A percentile compares a stretch with the other conserved stretches of the same genome.
phyloP scores from a whole-genome alignment of 768 basidiomycete species.

The Lenzites betulinus region DNA sequence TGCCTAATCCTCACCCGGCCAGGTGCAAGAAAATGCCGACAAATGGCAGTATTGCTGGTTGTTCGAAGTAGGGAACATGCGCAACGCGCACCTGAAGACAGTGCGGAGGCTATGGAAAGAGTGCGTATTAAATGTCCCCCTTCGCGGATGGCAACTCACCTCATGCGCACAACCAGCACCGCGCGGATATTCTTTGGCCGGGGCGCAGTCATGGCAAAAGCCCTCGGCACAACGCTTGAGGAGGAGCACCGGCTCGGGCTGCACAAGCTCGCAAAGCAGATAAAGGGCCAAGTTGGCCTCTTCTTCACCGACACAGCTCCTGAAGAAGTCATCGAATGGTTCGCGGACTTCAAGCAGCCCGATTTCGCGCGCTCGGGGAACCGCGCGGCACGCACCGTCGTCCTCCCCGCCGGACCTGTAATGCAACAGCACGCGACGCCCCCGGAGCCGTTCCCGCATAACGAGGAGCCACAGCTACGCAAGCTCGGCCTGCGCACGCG shows the following conservation, averaged over 20 bases:
- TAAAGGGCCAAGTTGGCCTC: conserved; percentile 93
- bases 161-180: conserved; percentile 48
- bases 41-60: conserved; percentile 96
- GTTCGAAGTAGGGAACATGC: conserved; percentile 94
- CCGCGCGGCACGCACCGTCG: conserved; percentile 69
- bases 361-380: conserved; percentile 94
- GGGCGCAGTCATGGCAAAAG: conserved; percentile 92
- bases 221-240: conserved; percentile 83
- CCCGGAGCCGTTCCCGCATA: conserved; percentile 91
- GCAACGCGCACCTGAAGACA: conserved; percentile 92
- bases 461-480: conserved; percentile 95
- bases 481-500: conserved; percentile 86
- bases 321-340: conserved; percentile 94
- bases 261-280: conserved; percentile 81
- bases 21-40: conserved; percentile 84
- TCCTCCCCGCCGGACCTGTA: conserved; percentile 82
- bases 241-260: conserved; percentile 83
- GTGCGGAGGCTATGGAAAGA: conserved; percentile 94
- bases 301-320: conserved; percentile 90
- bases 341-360: conserved; percentile 82
- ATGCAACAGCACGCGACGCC: conserved; percentile 79
- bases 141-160: background rate
- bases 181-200: conserved; percentile 90
- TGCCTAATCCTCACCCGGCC: conserved; percentile 6
- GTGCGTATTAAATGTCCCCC: conserved; percentile 43